Conservation (phyloP, 2,329 filamentous ascomycete genomes). For the Epichloe uncinata region DNA sequence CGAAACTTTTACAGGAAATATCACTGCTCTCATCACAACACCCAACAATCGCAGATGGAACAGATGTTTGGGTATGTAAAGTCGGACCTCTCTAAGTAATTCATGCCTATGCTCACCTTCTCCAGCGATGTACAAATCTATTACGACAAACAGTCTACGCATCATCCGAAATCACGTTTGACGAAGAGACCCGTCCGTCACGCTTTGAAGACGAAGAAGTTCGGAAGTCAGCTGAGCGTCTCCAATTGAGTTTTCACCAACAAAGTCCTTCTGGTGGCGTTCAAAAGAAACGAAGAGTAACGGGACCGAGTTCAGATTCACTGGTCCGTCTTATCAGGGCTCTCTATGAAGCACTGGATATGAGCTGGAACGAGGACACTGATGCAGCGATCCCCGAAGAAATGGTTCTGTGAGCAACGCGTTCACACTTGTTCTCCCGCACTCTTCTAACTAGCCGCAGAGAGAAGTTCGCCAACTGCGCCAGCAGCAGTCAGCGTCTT, state of each 20-base stretch:
- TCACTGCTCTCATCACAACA: conserved; percentile 22
- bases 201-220: conserved; percentile 18
- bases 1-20: conserved; percentile 30
- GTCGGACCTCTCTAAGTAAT: background rate
- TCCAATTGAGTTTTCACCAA: conserved; percentile 16
- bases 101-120: conserved; percentile 9
- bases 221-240: conserved; percentile 14
- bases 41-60: conserved; percentile 18
- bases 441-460: conserved; percentile 16
- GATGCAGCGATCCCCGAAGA: conserved; percentile 18
- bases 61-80: conserved; percentile 28
- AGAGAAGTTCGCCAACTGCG: conserved; percentile 29
- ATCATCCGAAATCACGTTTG: conserved; percentile 10
- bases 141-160: conserved; percentile 15
- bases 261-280: conserved; percentile 6
- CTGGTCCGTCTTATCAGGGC: conserved; percentile 9
- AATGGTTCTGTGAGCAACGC: conserved; percentile 32
- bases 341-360: conserved; percentile 18
- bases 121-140: conserved; percentile 17
- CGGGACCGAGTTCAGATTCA: conserved; percentile 9
- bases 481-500: conserved; percentile 36
- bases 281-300: conserved; percentile 19
- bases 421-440: background rate
- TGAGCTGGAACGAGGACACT: conserved; percentile 8
- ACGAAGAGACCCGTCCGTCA: conserved; percentile 14